Conservation (phyloP, 495 filamentous ascomycete species). For the Lasiosphaeris hirsuta region DNA sequence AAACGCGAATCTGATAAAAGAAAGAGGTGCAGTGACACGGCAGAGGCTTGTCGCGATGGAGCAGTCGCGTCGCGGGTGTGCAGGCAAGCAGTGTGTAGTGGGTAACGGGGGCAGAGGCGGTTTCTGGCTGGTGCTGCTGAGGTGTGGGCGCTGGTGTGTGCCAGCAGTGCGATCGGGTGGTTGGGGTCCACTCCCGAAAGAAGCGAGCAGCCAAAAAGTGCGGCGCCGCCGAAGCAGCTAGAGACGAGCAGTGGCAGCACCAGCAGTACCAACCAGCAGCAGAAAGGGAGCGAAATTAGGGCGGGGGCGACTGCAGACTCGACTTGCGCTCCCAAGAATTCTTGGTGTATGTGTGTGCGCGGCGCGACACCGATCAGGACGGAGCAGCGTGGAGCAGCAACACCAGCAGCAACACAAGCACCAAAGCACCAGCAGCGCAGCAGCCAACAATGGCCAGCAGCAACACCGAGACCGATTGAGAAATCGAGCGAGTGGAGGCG, state of each 20-base stretch:
- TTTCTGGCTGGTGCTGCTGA: slow-evolving; percentile 28
- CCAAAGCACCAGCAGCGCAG: slow-evolving; percentile 3
- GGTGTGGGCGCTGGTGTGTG: slow-evolving; percentile 16
- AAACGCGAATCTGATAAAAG: slow-evolving; percentile 31
- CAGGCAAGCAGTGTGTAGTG: slow-evolving; percentile 29
- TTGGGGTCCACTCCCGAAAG: slow-evolving; percentile 23
- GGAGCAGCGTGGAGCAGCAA: slow-evolving; percentile 9
- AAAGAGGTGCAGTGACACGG: slow-evolving; percentile 40
- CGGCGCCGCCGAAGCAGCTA: neutral
- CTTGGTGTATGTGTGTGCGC: slow-evolving; percentile 1
- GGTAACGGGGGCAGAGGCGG: slow-evolving; percentile 32
- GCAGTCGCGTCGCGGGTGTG: slow-evolving; percentile 52
- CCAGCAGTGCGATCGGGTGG: slow-evolving; percentile 19
- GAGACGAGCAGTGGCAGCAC: neutral
- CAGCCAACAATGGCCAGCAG: slow-evolving; percentile 13
- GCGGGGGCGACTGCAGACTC: neutral
- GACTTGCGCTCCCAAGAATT: neutral
- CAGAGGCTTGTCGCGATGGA: slow-evolving; percentile 49
- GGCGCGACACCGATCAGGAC: neutral
- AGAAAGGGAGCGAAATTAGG: slow-evolving; percentile 13
- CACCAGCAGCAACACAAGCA: slow-evolving; percentile 3
- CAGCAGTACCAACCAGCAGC: neutral
- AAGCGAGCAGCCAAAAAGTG: slow-evolving; percentile 12
- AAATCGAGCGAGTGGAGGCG: slow-evolving; percentile 26
- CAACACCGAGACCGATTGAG: slow-evolving; percentile 6